phyloP scores from a whole-genome alignment of 2,329 filamentous ascomycete species.

The Penicillium carneum region DNA sequence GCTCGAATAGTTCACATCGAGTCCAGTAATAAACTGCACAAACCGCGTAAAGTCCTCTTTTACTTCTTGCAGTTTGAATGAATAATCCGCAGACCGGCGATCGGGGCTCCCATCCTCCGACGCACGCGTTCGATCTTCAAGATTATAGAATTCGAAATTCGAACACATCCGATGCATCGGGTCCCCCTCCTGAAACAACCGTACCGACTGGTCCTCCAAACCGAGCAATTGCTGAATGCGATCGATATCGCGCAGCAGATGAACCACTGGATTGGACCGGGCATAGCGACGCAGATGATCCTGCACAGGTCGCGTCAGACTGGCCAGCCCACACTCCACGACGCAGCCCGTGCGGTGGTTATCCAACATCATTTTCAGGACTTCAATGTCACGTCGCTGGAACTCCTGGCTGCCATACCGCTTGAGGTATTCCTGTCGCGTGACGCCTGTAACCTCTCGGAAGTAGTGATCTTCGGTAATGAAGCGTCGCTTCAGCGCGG shows the following conservation, averaged over 20 bases:
- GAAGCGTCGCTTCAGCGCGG: slow-evolving; percentile 53
- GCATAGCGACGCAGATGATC: slow-evolving; percentile 50
- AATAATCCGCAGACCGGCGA: slow-evolving; percentile 55
- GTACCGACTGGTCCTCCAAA: slow-evolving; percentile 53
- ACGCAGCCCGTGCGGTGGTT: slow-evolving; percentile 53
- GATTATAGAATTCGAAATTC: slow-evolving; percentile 57
- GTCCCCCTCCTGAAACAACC: slow-evolving; percentile 55
- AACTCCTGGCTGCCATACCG: slow-evolving; percentile 52
- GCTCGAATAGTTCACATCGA: slow-evolving; percentile 60
- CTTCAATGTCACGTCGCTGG: slow-evolving; percentile 52
- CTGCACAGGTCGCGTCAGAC: slow-evolving; percentile 53
- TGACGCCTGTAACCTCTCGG: slow-evolving; percentile 51
- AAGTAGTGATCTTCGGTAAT: slow-evolving; percentile 57
- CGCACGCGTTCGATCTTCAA: slow-evolving; percentile 53
- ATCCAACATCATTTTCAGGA: slow-evolving; percentile 54
- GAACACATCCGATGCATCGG: slow-evolving; percentile 57
- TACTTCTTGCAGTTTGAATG: slow-evolving; percentile 60
- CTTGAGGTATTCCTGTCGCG: slow-evolving; percentile 53
- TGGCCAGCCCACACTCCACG: slow-evolving; percentile 55
- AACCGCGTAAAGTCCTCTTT: slow-evolving; percentile 68
- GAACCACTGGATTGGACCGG: slow-evolving; percentile 51
- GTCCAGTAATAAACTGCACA: slow-evolving; percentile 65
- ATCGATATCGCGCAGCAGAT: slow-evolving; percentile 52
- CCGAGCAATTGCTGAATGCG: slow-evolving; percentile 52
- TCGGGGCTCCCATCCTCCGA: slow-evolving; percentile 50